Conservation (phyloP, 73 alveolate genomes). For the Blepharisma stoltei region DNA sequence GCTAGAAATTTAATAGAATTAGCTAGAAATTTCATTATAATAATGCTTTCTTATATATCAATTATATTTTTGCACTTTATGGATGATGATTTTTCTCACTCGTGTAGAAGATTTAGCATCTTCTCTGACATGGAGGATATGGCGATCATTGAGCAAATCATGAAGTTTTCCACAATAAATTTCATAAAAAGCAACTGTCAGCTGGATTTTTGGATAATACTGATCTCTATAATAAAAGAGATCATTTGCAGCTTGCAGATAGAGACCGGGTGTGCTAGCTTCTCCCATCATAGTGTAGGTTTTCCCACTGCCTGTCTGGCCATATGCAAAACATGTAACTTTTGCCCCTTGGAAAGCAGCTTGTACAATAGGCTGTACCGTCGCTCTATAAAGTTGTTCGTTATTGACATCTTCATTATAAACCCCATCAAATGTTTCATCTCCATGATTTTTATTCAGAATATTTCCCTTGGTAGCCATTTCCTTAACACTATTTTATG, state of each 20-base stretch:
- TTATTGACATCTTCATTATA: slow-evolving; percentile 90
- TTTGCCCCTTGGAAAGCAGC: slow-evolving; percentile 91
- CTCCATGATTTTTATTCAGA: too few relatives aligned
- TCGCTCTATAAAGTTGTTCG: slow-evolving; percentile 82
- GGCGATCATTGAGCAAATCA: slow-evolving; percentile 95
- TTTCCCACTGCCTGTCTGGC: slow-evolving; percentile 94
- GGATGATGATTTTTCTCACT: too few relatives aligned
- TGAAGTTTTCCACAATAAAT: slow-evolving; percentile 99
- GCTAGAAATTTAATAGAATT: too few relatives aligned
- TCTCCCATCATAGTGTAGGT: slow-evolving; percentile 82
- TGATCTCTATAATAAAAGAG: slow-evolving; percentile 59
- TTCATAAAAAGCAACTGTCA: slow-evolving; percentile 96
- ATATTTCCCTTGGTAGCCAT: too few relatives aligned
- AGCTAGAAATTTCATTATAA: too few relatives aligned
- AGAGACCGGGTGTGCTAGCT: slow-evolving; percentile 89
- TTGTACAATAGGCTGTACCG: slow-evolving; percentile 97
- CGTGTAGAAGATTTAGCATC: too few relatives aligned
- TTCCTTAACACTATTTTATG: too few relatives aligned
- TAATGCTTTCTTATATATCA: too few relatives aligned
- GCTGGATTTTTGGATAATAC: slow-evolving; percentile 62
- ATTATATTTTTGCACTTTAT: too few relatives aligned
- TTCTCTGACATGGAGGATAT: slow-evolving; percentile 93
- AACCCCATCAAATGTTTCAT: slow-evolving; percentile 92
- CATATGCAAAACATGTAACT: slow-evolving; percentile 91
- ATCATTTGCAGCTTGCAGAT: slow-evolving; percentile 96